Conservation (phyloP, 495 filamentous ascomycete species). For the Melanomma pulvis-pyrius region DNA sequence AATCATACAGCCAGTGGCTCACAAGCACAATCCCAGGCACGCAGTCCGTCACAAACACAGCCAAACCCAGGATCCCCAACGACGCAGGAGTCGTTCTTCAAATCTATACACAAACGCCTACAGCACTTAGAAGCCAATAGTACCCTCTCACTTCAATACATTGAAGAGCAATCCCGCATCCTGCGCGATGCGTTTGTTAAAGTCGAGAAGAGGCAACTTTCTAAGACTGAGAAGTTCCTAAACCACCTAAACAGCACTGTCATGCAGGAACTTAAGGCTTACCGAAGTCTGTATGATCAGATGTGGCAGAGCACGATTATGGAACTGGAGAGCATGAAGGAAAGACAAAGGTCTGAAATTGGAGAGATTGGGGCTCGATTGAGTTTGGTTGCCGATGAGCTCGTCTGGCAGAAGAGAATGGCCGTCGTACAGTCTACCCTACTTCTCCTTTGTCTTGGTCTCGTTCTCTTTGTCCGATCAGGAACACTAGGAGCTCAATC, state of each 20-base stretch:
- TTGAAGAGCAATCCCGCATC: constrained; percentile 91
- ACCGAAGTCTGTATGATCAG: constrained; percentile 87
- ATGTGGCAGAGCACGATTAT: constrained; percentile 94
- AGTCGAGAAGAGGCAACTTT: constrained; percentile 84
- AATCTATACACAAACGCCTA: constrained; percentile 89
- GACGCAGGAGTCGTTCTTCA: constrained; percentile 97
- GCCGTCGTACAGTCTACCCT: constrained; percentile 85
- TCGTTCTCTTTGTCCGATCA: constrained; percentile 76
- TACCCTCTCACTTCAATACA: constrained; percentile 90
- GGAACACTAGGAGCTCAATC: constrained; percentile 51
- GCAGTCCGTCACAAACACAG: constrained; percentile 51
- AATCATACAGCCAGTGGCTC: constrained; percentile 10
- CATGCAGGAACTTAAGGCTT: constrained; percentile 76
- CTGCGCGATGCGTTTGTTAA: constrained; percentile 88
- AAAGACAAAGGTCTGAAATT: constrained; percentile 78
- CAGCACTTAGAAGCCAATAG: constrained; percentile 90
- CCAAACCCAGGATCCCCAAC: constrained; percentile 71
- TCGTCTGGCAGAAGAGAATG: constrained; percentile 95
- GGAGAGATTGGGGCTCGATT: constrained; percentile 79
- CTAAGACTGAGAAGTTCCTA: constrained; percentile 80
- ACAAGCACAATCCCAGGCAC: constrained; percentile 18
- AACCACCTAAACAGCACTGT: constrained; percentile 84
- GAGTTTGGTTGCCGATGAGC: constrained; percentile 85
- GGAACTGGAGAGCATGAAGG: constrained; percentile 83
- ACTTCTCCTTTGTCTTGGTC: constrained; percentile 80